phyloP scores from a whole-genome alignment of 176 grass and related monocot species.

The Triticum dicoccoides region DNA sequence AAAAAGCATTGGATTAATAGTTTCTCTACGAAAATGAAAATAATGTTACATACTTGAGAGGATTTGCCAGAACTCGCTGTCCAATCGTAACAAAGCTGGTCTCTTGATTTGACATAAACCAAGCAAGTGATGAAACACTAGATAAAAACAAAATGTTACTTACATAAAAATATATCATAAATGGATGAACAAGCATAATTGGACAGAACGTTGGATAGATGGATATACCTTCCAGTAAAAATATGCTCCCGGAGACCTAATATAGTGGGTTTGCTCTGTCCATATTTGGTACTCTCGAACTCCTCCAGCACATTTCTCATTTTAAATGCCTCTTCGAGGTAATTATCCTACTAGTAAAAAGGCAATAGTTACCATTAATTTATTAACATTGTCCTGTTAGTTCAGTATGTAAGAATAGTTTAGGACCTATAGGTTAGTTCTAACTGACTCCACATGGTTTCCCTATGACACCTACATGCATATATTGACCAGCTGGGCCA shows the following conservation, averaged over 20 bases:
- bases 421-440: background rate
- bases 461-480: background rate
- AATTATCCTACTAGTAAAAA: constrained; percentile 73
- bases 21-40: constrained; percentile 18
- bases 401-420: background rate
- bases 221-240: constrained; percentile 87
- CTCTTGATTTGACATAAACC: constrained; percentile 99
- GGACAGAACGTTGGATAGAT: constrained; percentile 4
- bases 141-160: constrained; percentile 9
- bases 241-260: constrained; percentile 94
- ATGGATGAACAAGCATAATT: background rate
- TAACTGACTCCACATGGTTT: background rate
- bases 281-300: constrained; percentile 38
- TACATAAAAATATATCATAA: background rate
- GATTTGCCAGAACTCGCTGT: constrained; percentile 83
- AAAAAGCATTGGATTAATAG: background rate
- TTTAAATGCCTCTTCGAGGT: constrained; percentile 97
- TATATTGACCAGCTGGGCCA: background rate
- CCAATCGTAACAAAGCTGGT: constrained; percentile 95
- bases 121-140: constrained; percentile 96
- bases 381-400: background rate
- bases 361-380: constrained; percentile 17
- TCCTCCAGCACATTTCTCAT: constrained; percentile 90
- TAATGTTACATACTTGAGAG: constrained; percentile 74
- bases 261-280: constrained; percentile 67